Base-by-base conservation (phyloP, 202 grass and related monocot genomes). In the Eragrostis tef region DNA sequence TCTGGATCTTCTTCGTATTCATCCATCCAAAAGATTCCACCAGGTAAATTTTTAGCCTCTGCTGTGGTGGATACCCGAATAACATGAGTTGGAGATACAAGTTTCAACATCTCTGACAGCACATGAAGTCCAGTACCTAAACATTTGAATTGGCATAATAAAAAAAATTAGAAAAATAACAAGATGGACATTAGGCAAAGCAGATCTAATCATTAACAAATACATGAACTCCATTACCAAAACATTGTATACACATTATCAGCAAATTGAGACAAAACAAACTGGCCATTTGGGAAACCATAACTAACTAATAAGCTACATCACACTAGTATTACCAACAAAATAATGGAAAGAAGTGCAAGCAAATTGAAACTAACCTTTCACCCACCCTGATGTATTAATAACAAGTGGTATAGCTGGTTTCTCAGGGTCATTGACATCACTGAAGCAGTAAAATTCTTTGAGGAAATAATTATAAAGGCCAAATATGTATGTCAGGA, bases 311-410 rank as follows among this genome's bases (percentile, higher is more conserved):
- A 16, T 77, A 53, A 81, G 16, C 4, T 69, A 54, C 15, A 82
- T 75, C 3, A 48, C 9, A 47, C 12, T 64, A 12, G 50, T 50
- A 69, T 31, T 45, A 69, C 7, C 16, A 64, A 16, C n/a, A 80
- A 29, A 72, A 70, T 15, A 19, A 84, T 52, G 24, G 69, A 61
- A 34, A 45, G 46, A 66, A 75, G 27, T 29, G 11, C 16, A 14
- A 67, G 34, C 26, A 81, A 39, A 47, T 58, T 3, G 24, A 86
- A 63, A 10, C 6, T 75, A 73, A 97, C 94, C 94, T 94, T 94
- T 97, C 59, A 94, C 85, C 94, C 89, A 97, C 75, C 94, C 94
- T 56, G 91, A 94, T 70, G 94, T 94, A 78, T 97, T 97, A 78
- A 97, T 82, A 88, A 97, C 89, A 71, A 93, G 79, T 13, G 88